Base-by-base conservation (phyloP, 257 asterid species). In the Dorcoceras hygrometricum region DNA sequence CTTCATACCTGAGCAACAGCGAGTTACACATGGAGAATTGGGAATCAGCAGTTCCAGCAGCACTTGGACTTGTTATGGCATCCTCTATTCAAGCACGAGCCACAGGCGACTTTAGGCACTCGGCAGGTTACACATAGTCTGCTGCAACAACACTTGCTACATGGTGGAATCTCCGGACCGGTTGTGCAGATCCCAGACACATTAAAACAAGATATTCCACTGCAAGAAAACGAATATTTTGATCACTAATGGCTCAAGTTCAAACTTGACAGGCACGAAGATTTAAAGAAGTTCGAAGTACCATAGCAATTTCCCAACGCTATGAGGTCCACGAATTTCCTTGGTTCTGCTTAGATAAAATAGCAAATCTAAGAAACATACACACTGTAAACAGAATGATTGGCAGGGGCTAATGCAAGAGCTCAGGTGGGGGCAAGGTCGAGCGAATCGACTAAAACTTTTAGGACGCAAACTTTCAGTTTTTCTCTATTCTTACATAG, bases 271-370 rank as follows among this genome's bases (percentile, higher is more conserved):
- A 34, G 32, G 18, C 10, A 24, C 7, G 5, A 22, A 34, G 24
- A 70, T 23, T 14, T 56, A 31, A 23, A 22, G 39, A 23, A 55
- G 18, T 25, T 31, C n/a, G 14, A 27, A 74, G 63, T 84, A 84
- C 89, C 89, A 79, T 59, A 79, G 65, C 83, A 82, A 74, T 76
- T 78, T 84, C 87, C 89, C 75, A 65, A 79, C 69, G 67, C 83
- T 62, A 65, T 28, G 63, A 11, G 80, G 73, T 61, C 77, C 75
- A 6, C 63, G 68, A 53, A 16, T 70, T 74, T 76, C 77, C 71
- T 68, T 77, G 18, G 67, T 71, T 63, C 89, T 77, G 82, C 46
- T 26, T 18, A n/a, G 46, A 39, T 9, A 4, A 50, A 22, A 69
- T 11, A 18, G 12, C 50, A 11, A 11, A 39, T 18, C 5, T 23